These are phyloP conservation scores for Fusarium fracticaudum DNA, from an alignment of 2,329 filamentous ascomycete genomes.

Conservation along the genomic window DNA sequence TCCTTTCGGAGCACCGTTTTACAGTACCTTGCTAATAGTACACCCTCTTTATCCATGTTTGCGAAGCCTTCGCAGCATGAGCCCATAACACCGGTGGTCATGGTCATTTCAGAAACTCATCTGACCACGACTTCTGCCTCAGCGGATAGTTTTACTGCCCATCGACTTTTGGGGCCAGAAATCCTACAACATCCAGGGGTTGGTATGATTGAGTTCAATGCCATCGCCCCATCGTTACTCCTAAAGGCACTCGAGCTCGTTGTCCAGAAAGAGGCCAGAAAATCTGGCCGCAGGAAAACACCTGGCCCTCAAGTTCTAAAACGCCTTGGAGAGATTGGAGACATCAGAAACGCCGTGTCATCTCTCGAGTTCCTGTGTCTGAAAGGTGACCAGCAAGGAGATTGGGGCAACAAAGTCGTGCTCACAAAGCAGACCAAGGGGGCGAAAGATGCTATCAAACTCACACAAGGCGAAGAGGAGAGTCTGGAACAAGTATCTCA, in stretches of 20 bases:
- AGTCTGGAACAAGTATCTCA: constrained; percentile 84
- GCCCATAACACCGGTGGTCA: constrained; percentile 76
- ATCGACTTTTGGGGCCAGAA: constrained; percentile 87
- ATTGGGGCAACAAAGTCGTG: constrained; percentile 78
- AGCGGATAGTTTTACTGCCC: constrained; percentile 91
- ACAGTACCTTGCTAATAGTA: constrained; percentile 76
- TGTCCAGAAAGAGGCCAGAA: constrained; percentile 84
- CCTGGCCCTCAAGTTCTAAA: constrained; percentile 84
- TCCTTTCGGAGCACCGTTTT: constrained; percentile 81
- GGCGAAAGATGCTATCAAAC: constrained; percentile 61
- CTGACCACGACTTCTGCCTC: constrained; percentile 85
- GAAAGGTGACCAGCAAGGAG: constrained; percentile 77
- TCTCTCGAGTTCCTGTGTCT: constrained; percentile 92
- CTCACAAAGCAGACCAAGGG: constrained; percentile 75
- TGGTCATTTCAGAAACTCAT: constrained; percentile 92
- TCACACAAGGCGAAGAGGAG: constrained; percentile 82
- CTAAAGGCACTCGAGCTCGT: constrained; percentile 84
- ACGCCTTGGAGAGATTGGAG: constrained; percentile 84
- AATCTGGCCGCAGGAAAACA: constrained; percentile 77
- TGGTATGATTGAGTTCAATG: constrained; percentile 89
- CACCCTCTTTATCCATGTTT: constrained; percentile 63
- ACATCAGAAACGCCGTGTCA: constrained; percentile 91
- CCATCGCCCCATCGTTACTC: constrained; percentile 86
- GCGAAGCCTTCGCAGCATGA: constrained; percentile 54
- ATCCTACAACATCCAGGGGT: constrained; percentile 84